These are phyloP conservation scores for Basidiobolus meristosporus DNA, from an alignment of 371 early-diverging fungal species.

Conservation along the genomic window DNA sequence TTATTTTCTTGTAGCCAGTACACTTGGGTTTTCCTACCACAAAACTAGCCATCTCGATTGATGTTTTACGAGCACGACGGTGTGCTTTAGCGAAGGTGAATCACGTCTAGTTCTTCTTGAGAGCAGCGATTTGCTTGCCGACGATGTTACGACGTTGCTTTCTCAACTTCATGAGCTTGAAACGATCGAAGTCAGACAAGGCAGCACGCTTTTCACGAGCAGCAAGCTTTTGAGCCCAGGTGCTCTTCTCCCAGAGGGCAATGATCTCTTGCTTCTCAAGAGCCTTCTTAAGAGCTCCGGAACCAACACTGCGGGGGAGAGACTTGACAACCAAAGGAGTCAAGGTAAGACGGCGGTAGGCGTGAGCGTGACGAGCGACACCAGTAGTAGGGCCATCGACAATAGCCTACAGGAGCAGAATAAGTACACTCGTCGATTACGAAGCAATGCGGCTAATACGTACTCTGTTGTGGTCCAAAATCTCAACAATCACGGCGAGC, in stretches of 20 bases:
- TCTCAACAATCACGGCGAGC: constrained; percentile 94
- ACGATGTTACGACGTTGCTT: constrained; percentile 17
- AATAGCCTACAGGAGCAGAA: constrained; percentile 44
- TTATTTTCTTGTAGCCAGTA: too few relatives aligned
- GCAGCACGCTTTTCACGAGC: constrained; percentile 52
- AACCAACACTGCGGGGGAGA: constrained; percentile 72
- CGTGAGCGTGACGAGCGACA: constrained; percentile 68
- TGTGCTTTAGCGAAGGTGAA: too few relatives aligned
- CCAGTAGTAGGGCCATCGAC: constrained; percentile 94
- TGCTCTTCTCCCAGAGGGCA: constrained; percentile 64
- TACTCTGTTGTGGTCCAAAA: constrained; percentile 93
- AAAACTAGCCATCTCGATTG: too few relatives aligned
- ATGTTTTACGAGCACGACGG: too few relatives aligned
- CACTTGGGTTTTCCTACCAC: too few relatives aligned
- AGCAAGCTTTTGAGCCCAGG: constrained; percentile 88
- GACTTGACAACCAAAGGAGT: constrained; percentile 68
- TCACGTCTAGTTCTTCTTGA: too few relatives aligned
- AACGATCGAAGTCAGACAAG: constrained; percentile 90
- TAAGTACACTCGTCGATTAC: not conserved
- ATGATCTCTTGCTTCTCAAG: constrained; percentile 65
- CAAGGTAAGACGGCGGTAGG: constrained; percentile 75
- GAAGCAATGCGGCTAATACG: constrained; percentile 6
- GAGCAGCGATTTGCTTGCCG: too few relatives aligned
- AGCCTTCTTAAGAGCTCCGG: constrained; percentile 52
- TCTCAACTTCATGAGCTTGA: constrained; percentile 78